These are phyloP conservation scores for Pisolithus tinctorius DNA, from an alignment of 768 basidiomycete genomes.

Conservation along the genomic window DNA sequence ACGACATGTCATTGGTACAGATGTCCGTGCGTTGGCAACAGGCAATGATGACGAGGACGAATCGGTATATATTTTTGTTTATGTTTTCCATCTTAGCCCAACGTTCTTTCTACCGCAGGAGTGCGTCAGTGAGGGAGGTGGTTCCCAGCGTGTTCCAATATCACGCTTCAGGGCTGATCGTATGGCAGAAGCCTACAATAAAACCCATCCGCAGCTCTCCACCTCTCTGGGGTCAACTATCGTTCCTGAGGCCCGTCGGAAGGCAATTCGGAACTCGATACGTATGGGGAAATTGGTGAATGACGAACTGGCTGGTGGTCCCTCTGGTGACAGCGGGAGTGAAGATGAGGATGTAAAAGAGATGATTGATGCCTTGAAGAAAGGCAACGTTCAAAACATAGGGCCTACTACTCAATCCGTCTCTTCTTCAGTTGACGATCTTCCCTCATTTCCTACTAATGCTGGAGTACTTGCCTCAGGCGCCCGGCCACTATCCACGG, in stretches of 20 bases:
- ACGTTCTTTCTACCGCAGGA: conserved; percentile 25
- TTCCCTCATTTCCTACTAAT: no score
- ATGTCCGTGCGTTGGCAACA: conserved; percentile 42
- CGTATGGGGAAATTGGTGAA: conserved; percentile 52
- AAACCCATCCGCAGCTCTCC: conserved; percentile 29
- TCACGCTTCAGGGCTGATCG: conserved; percentile 64
- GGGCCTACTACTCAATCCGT: conserved; percentile 30
- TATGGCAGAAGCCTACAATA: conserved; percentile 42
- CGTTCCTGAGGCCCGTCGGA: conserved; percentile 37
- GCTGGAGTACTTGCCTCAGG: no score
- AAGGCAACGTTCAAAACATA: conserved; percentile 46
- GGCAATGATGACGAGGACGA: conserved; percentile 41
- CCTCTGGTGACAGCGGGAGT: conserved; percentile 45
- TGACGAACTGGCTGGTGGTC: conserved; percentile 43
- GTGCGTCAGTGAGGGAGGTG: background rate
- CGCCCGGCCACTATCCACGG: conserved; percentile 4
- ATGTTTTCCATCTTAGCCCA: conserved; percentile 2
- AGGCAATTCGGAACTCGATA: conserved; percentile 45
- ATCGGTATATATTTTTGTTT: conserved; percentile 28
- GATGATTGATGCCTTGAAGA: conserved; percentile 43
- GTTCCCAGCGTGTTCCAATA: conserved; percentile 39
- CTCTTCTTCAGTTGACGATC: background rate
- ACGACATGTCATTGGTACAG: conserved; percentile 48
- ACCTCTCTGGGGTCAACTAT: conserved; percentile 38
- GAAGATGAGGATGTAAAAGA: conserved; percentile 47